Base-by-base conservation (phyloP, 2,329 filamentous ascomycete genomes). In the Aspergillus quadricinctus region DNA sequence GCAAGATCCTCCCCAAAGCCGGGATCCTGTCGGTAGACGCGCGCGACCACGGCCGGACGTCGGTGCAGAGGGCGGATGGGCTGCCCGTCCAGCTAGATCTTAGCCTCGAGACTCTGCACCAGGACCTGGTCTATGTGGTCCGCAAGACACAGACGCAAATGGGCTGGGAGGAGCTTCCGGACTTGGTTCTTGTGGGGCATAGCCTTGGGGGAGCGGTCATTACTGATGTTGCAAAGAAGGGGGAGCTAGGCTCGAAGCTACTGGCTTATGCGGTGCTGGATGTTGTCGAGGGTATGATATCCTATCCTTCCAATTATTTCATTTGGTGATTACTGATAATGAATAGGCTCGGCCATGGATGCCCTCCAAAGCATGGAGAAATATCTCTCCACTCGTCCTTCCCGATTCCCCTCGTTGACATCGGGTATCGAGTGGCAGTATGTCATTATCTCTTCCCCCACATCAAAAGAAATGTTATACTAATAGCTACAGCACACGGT, bases 361-460 rank as follows among this genome's bases (percentile, higher is more conserved):
- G 93, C 94, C 2, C 80, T 99, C 53, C 87, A 92, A 72, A 92
- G 89, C 73, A 99, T 99, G 94, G 88, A 94, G 63, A 88, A 87
- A 3, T 97, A 97, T 72, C 82, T 99, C 21, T 87, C 89, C 1
- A 92, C 88, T 4, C 83, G 94, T 23, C 94, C 94, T 0, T 78
- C 80, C 8, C 84, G 86, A 1, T 99, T 99, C 67, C 79, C 85
- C n/a, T 88, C 85, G 11, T 65, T 96, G 19, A 81, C 88, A 61
- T 84, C 88, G 3, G 93, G 88, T 6, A 91, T 99, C 62, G 90
- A 95, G 66, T 99, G 94, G 94, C 94, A 99, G 78, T 80, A 72
- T 55, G 78, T 72, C 49, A 48, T 40, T 4, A 52, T 9, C 7
- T 35, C 17, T 29, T 14, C 11, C 25, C n/a, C 40, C 29, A n/a